phyloP scores from a whole-genome alignment of 345 rosid species.

The Capsella bursapastoris region DNA sequence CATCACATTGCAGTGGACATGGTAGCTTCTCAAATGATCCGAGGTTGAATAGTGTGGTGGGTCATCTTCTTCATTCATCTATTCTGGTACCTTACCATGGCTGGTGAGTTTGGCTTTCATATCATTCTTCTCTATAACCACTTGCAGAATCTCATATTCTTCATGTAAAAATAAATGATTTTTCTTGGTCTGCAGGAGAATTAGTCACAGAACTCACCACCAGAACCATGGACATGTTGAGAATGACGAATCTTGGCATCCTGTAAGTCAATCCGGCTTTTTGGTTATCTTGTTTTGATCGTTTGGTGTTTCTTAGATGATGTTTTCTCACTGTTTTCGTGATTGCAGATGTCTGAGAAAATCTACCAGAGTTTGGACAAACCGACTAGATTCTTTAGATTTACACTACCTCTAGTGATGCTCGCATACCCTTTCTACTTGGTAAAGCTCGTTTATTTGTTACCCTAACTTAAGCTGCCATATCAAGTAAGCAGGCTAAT shows the following conservation, averaged over 20 bases:
- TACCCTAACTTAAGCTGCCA: conserved; percentile 21
- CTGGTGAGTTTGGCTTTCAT: conserved; percentile 60
- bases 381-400: conserved; percentile 54
- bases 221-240: conserved; percentile 96
- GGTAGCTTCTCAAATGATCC: conserved; percentile 85
- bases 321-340: neutral
- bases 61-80: conserved; percentile 89
- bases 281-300: neutral
- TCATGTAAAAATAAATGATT: conserved; percentile 14
- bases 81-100: conserved; percentile 95
- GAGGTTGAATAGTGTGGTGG: conserved; percentile 72
- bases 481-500: conserved; percentile 19
- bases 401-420: conserved; percentile 85
- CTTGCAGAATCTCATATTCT: conserved; percentile 5
- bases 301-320: conserved; percentile 5
- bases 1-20: conserved; percentile 66
- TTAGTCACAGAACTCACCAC: conserved; percentile 96
- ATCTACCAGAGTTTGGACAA: conserved; percentile 62
- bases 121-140: neutral
- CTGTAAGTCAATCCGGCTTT: conserved; percentile 47
- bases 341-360: conserved; percentile 73
- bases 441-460: conserved; percentile 50
- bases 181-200: conserved; percentile 63
- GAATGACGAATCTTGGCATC: conserved; percentile 96
- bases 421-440: conserved; percentile 93